Evolutionary conservation across 2,329 filamentous ascomycete species (phyloP).

Genomic region (Botrytis deweyae): DNA sequence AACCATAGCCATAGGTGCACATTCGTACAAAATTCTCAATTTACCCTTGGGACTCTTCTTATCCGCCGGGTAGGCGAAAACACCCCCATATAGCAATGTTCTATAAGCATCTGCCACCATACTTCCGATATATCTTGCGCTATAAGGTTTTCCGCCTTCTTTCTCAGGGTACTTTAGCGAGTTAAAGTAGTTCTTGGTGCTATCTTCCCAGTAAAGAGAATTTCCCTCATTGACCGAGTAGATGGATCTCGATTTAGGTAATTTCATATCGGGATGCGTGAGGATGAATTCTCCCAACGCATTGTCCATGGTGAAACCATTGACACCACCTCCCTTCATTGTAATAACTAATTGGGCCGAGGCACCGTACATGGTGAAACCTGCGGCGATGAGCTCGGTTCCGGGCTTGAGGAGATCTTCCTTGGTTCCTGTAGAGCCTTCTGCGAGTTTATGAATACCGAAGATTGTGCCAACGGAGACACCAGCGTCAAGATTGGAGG

Average conservation of each 20-base stretch:
- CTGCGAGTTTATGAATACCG: conserved; percentile 84
- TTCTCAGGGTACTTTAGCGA: conserved; percentile 76
- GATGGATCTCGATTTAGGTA: conserved; percentile 78
- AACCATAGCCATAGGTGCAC: conserved; percentile 97
- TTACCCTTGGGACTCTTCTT: conserved; percentile 99
- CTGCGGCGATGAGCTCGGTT: conserved; percentile 85
- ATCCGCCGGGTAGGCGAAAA: conserved; percentile 96
- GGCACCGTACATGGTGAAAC: conserved; percentile 99
- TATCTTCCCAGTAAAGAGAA: conserved; percentile 91
- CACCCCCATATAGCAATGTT: conserved; percentile 89
- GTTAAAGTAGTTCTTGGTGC: conserved; percentile 84
- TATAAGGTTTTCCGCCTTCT: conserved; percentile 81
- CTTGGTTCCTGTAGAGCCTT: conserved; percentile 69
- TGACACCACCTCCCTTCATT: conserved; percentile 88
- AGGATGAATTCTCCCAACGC: conserved; percentile 98
- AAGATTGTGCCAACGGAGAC: conserved; percentile 98
- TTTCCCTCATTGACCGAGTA: conserved; percentile 99
- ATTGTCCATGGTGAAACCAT: conserved; percentile 97
- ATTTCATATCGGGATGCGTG: conserved; percentile 89
- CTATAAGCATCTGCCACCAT: conserved; percentile 99
- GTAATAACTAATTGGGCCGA: conserved; percentile 95
- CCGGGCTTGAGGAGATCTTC: conserved; percentile 89
- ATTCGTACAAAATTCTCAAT: conserved; percentile 95
- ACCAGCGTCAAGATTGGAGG: conserved; percentile 94
- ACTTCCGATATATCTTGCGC: conserved; percentile 89